Evolutionary conservation across 371 early-diverging fungal species (phyloP).

Genomic region (Smittium mucronatum): DNA sequence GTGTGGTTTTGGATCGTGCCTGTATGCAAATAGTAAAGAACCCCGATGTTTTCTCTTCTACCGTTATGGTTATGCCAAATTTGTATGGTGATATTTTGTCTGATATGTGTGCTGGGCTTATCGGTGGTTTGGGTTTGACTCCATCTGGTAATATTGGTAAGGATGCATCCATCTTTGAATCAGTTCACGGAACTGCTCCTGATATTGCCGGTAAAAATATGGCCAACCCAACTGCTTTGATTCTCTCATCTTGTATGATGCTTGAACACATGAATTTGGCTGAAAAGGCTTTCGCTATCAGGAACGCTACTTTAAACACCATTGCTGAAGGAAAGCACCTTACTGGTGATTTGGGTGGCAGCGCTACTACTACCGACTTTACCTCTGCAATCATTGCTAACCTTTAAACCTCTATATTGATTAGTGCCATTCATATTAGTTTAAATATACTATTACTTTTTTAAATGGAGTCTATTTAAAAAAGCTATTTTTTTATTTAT

Average conservation of each 20-base stretch:
- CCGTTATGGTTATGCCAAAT: slow-evolving; percentile 99
- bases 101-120: slow-evolving; percentile 95
- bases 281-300: slow-evolving; percentile 65
- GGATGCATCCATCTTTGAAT: slow-evolving; percentile 93
- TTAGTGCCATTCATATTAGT: too few relatives aligned
- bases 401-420: slow-evolving; percentile 34
- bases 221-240: slow-evolving; percentile 89
- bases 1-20: slow-evolving; percentile 84
- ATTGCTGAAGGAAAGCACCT: slow-evolving; percentile 82
- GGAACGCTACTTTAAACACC: slow-evolving; percentile 80
- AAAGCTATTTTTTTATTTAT: too few relatives aligned
- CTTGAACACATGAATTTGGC: slow-evolving; percentile 86
- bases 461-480: too few relatives aligned
- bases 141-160: slow-evolving; percentile 97
- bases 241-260: slow-evolving; percentile 93
- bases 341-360: slow-evolving; percentile 92
- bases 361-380: slow-evolving; percentile 80
- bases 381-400: slow-evolving; percentile 75
- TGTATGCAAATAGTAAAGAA: slow-evolving; percentile 91
- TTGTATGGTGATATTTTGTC: slow-evolving; percentile 96
- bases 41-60: slow-evolving; percentile 75
- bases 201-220: slow-evolving; percentile 89
- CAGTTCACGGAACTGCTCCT: slow-evolving; percentile 96
- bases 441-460: too few relatives aligned
- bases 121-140: slow-evolving; percentile 95